Percentiles rank a stretch among this genome's conserved stretches.
Evolutionary conservation across 1,284 basidiomycete species (phyloP).

Genomic region (Phaffia rhodozyma): DNA sequence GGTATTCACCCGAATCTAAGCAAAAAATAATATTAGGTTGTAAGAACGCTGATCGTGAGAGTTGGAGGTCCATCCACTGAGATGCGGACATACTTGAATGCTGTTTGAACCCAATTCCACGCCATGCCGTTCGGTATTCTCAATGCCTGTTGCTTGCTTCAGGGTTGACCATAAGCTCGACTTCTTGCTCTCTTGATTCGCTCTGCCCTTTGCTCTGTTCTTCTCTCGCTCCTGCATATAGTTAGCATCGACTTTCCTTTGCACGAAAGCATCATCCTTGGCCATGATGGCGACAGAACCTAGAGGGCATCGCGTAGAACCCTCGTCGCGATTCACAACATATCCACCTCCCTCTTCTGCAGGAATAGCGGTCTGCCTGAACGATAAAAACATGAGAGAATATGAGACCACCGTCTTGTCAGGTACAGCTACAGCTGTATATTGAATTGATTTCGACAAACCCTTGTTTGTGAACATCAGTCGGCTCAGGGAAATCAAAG

Average conservation of each 20-base stretch:
- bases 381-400: not conserved
- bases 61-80: not conserved
- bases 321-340: not conserved
- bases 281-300: not conserved
- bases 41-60: not conserved
- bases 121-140: not conserved
- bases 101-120: slow-evolving; percentile 6
- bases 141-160: not conserved
- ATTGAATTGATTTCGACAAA: not conserved
- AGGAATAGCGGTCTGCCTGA: not conserved
- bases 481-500: slow-evolving; percentile 9
- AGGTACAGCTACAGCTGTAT: not conserved
- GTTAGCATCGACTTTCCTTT: not conserved
- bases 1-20: slow-evolving; percentile 9
- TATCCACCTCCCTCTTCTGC: too few species aligned
- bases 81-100: not conserved
- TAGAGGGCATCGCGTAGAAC: not conserved
- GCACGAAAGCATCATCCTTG: not conserved
- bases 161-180: not conserved
- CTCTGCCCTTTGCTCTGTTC: not conserved
- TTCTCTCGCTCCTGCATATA: not conserved
- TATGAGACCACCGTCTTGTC: not conserved
- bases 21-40: not conserved
- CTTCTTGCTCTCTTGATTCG: too few species aligned
- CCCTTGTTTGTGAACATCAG: not conserved